Percentiles rank a stretch among this genome's conserved stretches.
Conservation (phyloP, 2,329 filamentous ascomycete genomes). For the Xylaria sp. region DNA sequence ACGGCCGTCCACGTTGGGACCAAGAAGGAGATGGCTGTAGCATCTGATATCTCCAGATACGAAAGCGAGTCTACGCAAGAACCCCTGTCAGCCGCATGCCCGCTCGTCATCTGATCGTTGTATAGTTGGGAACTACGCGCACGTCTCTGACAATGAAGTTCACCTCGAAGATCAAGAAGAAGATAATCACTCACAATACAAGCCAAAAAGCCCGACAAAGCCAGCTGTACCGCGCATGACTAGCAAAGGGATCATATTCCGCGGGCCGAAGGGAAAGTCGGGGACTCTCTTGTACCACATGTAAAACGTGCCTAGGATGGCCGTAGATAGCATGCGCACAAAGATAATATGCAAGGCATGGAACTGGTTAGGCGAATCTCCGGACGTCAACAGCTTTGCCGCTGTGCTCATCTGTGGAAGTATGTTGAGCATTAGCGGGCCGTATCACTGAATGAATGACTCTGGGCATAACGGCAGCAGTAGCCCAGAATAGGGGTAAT, state of each 20-base stretch:
- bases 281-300: constrained; percentile 60
- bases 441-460: background rate
- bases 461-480: background rate
- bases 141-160: background rate
- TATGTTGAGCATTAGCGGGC: constrained; percentile 21
- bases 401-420: constrained; percentile 55
- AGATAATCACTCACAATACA: constrained; percentile 54
- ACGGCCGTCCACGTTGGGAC: constrained; percentile 74
- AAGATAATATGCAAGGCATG: constrained; percentile 58
- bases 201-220: constrained; percentile 73
- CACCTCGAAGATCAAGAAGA: background rate
- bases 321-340: constrained; percentile 55
- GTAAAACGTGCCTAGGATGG: constrained; percentile 52
- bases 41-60: constrained; percentile 81
- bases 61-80: constrained; percentile 57
- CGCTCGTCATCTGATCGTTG: background rate
- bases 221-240: constrained; percentile 73
- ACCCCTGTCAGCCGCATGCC: background rate
- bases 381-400: constrained; percentile 50
- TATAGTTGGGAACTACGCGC: background rate
- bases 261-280: constrained; percentile 73
- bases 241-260: constrained; percentile 71
- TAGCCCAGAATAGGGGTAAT: background rate
- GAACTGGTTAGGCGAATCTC: constrained; percentile 50
- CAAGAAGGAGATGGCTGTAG: constrained; percentile 83